A percentile compares a stretch with the other conserved stretches of the same genome.
Evolutionary conservation across 768 basidiomycete genomes (phyloP).

Genomic region (Hydnomerulius pinastri): DNA sequence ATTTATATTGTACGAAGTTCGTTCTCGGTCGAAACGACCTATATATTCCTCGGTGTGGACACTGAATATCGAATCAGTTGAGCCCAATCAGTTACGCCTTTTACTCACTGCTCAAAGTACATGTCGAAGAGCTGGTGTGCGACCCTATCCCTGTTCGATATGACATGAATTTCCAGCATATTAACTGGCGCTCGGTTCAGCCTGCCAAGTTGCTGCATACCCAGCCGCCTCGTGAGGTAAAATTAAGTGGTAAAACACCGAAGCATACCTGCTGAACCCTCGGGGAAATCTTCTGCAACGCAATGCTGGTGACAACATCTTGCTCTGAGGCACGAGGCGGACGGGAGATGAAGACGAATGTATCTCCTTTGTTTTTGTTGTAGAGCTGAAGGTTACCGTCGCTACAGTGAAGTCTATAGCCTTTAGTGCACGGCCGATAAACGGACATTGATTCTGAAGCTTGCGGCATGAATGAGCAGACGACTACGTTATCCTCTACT

Average conservation of each 20-base stretch:
- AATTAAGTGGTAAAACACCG: background rate
- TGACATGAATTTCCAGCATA: conserved; percentile 64
- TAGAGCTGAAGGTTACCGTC: conserved; percentile 62
- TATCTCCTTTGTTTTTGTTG: conserved; percentile 50
- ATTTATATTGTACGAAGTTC: conserved; percentile 42
- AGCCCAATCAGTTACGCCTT: background rate
- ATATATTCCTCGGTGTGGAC: conserved; percentile 49
- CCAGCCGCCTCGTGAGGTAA: background rate
- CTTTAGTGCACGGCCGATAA: conserved; percentile 50
- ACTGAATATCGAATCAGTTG: conserved; percentile 24
- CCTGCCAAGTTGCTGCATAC: conserved; percentile 58
- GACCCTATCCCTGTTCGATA: conserved; percentile 66
- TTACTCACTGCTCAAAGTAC: conserved; percentile 64
- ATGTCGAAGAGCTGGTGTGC: conserved; percentile 69
- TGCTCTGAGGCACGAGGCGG: conserved; percentile 45
- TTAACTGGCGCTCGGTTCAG: conserved; percentile 52
- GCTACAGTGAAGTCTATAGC: conserved; percentile 57
- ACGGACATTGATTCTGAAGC: conserved; percentile 49
- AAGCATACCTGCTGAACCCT: conserved; percentile 50
- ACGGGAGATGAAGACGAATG: conserved; percentile 59
- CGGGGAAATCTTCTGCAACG: conserved; percentile 59
- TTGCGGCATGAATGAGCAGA: conserved; percentile 61
- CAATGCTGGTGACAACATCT: conserved; percentile 60
- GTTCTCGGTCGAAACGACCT: conserved; percentile 47
- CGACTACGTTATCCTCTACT: conserved; percentile 58